These are phyloP conservation scores for Closterium sp. DNA, from an alignment of 139 green algal species.

Conservation along the genomic window DNA sequence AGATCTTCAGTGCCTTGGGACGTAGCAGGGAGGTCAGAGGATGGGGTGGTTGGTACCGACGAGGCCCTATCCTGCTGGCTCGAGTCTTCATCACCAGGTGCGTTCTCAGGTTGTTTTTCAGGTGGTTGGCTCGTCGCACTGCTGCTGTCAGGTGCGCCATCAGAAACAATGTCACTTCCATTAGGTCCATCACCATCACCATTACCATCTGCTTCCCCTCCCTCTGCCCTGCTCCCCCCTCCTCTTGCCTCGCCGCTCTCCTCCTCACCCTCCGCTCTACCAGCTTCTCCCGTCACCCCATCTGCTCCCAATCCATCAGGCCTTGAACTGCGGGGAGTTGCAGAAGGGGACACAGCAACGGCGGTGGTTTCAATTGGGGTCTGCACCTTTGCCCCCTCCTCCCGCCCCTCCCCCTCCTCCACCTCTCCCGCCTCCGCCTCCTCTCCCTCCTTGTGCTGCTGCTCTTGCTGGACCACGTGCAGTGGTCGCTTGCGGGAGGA, in stretches of 20 bases:
- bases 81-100: not conserved
- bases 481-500: not conserved
- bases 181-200: not conserved
- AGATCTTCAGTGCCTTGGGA: not conserved
- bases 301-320: not conserved
- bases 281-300: not conserved
- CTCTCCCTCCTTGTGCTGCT: not conserved
- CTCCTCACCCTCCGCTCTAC: not conserved
- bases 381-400: not conserved
- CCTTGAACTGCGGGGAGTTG: not conserved
- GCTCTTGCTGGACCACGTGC: not conserved
- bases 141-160: not conserved
- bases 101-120: not conserved
- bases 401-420: not conserved
- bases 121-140: not conserved
- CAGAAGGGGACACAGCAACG: not conserved
- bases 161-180: not conserved
- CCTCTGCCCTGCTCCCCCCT: not conserved
- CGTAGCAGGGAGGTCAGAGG: not conserved
- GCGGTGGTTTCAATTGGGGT: not conserved
- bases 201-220: not conserved
- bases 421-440: not conserved
- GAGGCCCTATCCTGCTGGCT: not conserved
- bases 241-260: not conserved
- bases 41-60: no score